Evolutionary conservation across 208 protist species (phyloP).

Genomic region (Leishmania martiniquensis): DNA sequence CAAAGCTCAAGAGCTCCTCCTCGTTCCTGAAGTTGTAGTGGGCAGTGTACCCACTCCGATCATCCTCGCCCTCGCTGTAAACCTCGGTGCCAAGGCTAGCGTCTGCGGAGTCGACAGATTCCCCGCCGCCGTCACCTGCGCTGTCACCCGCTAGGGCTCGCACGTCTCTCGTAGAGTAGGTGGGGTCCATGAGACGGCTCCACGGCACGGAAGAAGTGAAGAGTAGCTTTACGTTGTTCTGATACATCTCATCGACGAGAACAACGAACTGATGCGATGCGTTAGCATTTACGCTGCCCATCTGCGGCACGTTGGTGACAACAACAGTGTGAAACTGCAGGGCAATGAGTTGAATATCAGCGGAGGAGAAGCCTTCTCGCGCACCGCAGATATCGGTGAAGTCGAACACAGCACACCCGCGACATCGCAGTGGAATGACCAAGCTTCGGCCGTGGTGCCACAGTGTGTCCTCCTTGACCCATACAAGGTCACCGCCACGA

Average conservation of each 20-base stretch:
- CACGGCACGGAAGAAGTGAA: slow-evolving; percentile 80
- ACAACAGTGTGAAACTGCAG: slow-evolving; percentile 79
- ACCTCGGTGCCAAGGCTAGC: background rate
- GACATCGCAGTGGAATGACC: slow-evolving; percentile 65
- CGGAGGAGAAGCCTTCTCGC: slow-evolving; percentile 45
- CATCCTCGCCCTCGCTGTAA: slow-evolving; percentile 86
- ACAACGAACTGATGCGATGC: slow-evolving; percentile 85
- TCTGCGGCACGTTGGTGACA: slow-evolving; percentile 79
- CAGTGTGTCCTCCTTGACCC: slow-evolving; percentile 52
- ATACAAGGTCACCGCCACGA: slow-evolving; percentile 18
- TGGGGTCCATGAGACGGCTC: slow-evolving; percentile 51
- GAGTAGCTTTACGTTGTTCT: slow-evolving; percentile 89
- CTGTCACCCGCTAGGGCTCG: slow-evolving; percentile 5
- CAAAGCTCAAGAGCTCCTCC: slow-evolving; percentile 81
- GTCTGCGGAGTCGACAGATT: background rate
- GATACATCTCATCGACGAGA: slow-evolving; percentile 90
- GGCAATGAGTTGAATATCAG: slow-evolving; percentile 81
- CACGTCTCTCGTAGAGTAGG: slow-evolving; percentile 7
- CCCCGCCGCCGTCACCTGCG: background rate
- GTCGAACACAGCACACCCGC: slow-evolving; percentile 79
- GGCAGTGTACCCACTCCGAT: slow-evolving; percentile 69
- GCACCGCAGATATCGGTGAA: slow-evolving; percentile 79
- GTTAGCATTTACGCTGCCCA: slow-evolving; percentile 63
- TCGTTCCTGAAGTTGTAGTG: slow-evolving; percentile 71
- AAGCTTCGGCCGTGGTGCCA: slow-evolving; percentile 74